Evolutionary conservation across 371 early-diverging fungal genomes (phyloP), one percentile per base, ranked within the genome.

Genomic region (Syncephalis plumigaleata): DNA sequence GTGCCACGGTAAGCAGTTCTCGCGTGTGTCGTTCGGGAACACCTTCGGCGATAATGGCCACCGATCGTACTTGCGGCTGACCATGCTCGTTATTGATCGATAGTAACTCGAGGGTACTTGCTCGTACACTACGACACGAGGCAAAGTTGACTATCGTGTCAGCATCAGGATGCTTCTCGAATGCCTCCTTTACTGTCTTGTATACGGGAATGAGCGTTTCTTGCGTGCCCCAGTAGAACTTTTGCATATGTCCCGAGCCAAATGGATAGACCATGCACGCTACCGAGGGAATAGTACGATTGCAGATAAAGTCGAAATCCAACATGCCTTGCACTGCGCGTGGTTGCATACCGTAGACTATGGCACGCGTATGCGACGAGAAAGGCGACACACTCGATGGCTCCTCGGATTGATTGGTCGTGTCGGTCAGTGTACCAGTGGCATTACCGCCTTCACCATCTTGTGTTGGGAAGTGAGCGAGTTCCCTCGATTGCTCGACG

Each of bases 241-340:
- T 96, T 62, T 93, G 92, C 45, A 93, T 87, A 62, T 94, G 92
- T 58, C 85, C 83, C 23, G 95, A 95, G 51, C 97, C 93, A 66
- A 96, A 96, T 50, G 97, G 94, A 67, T 96, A 96, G 57, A 96
- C 85, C 91, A 96, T 94, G 55, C 90, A 90, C 15, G 94, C 93
- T 22, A 96, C 97, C n/a, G 90, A 89, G n/a, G 97, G 95, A 39
- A 73, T 60, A n/a, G 65, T 55, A 52, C 97, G 86, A 71, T 88
- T 81, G 78, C 97, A 96, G 76, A 96, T 96, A 47, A 79, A 92
- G 64, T 96, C 97, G 73, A 93, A 96, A 70, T 96, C 97, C 21
- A 96, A 75, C 97, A 96, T 96, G 55, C 97, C 97, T 68, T 96
- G 97, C 24, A 96, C 92, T 25, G 95, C 97, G 56, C 91, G 87